Conservation (phyloP, 192 early-diverging fungal species). For the Mortierella hygrophila region DNA sequence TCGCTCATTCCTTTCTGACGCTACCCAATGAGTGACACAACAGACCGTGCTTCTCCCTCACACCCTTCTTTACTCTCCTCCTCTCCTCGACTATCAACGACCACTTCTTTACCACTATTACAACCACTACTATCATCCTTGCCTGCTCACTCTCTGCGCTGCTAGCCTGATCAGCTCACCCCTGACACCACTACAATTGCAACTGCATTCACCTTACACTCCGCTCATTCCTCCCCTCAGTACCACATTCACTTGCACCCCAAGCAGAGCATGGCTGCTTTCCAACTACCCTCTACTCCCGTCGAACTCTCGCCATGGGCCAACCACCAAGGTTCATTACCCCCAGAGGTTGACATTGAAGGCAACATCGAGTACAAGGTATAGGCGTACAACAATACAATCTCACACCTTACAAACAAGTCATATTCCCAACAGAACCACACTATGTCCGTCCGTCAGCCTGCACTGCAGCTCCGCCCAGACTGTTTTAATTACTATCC, state of each 20-base stretch:
- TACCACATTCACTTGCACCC: background rate
- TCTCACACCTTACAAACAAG: background rate
- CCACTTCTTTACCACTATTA: slow-evolving; percentile 7
- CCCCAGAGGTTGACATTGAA: slow-evolving; percentile 84
- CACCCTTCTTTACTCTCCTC: slow-evolving; percentile 1
- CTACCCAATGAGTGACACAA: background rate
- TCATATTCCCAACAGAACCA: slow-evolving; percentile 2
- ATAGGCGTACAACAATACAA: background rate
- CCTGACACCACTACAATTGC: background rate
- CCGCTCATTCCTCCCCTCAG: background rate
- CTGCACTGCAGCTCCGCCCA: slow-evolving; percentile 15
- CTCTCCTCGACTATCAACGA: slow-evolving; percentile 2
- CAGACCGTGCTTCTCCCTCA: background rate
- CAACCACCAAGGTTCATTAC: slow-evolving; percentile 63
- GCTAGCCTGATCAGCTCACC: background rate
- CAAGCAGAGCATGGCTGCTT: slow-evolving; percentile 26
- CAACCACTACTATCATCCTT: background rate
- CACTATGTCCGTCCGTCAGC: background rate
- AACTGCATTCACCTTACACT: background rate
- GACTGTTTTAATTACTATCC: slow-evolving; percentile 3
- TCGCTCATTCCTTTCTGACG: background rate
- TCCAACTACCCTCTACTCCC: slow-evolving; percentile 29
- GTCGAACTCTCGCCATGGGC: slow-evolving; percentile 43
- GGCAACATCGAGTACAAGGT: slow-evolving; percentile 95
- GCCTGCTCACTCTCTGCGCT: background rate